Conservation (phyloP, 1,139 yeast species). For the Pichia sp. region DNA sequence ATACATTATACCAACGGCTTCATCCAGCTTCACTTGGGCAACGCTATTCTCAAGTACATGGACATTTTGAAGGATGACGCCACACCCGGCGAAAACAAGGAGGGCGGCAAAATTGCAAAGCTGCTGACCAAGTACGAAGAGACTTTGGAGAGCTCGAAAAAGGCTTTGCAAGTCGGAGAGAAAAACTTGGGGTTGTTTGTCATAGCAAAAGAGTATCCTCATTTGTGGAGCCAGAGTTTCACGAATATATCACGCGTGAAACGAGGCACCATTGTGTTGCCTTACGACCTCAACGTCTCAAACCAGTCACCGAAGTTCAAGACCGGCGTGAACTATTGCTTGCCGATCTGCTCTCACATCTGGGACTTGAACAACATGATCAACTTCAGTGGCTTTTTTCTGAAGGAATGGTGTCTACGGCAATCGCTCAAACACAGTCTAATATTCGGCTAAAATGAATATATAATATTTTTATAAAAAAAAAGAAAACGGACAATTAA, state of each 20-base stretch:
- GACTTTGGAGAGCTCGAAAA: not conserved
- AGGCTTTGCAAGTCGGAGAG: conserved; percentile 15
- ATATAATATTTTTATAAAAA: not conserved
- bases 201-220: conserved; percentile 10
- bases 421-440: conserved; percentile 4
- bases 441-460: not conserved
- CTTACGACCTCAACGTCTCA: not conserved
- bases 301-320: not conserved
- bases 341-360: conserved; percentile 17
- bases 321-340: conserved; percentile 17
- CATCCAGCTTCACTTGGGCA: conserved; percentile 12
- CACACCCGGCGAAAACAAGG: not conserved
- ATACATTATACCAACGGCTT: conserved; percentile 18
- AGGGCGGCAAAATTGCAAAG: not conserved
- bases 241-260: conserved; percentile 10
- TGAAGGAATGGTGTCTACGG: conserved; percentile 22
- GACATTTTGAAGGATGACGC: not conserved
- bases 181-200: conserved; percentile 11
- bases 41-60: conserved; percentile 9
- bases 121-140: conserved; percentile 3
- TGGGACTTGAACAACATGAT: conserved; percentile 21
- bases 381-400: conserved; percentile 24
- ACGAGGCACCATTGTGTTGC: conserved; percentile 6
- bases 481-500: conserved; percentile 5
- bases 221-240: conserved; percentile 7